Conservation (phyloP, 177 flowering plant genomes). For the Telopea speciosissima region DNA sequence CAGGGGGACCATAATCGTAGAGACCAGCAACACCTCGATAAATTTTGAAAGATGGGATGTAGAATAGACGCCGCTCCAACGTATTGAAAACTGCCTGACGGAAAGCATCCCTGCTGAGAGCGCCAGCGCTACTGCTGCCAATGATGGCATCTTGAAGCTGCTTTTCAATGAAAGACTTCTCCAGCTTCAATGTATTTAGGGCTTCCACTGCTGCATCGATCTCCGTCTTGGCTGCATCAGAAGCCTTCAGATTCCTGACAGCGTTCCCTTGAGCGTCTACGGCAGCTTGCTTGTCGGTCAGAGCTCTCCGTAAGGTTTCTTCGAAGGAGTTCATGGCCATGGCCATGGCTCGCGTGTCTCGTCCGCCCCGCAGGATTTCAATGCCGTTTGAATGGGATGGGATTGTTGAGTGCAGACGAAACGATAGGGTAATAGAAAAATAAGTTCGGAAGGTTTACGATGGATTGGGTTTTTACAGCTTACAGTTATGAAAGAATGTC, state of each 20-base stretch:
- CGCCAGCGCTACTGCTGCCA: constrained; percentile 13
- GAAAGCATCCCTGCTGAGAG: constrained; percentile 51
- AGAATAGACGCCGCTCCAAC: constrained; percentile 76
- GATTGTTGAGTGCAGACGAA: no score
- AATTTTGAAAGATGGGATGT: constrained; percentile 83
- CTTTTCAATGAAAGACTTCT: constrained; percentile 33
- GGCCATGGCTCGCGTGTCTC: background rate
- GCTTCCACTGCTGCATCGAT: constrained; percentile 44
- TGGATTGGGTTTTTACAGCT: no score
- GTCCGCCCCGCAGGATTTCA: background rate
- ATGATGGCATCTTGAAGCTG: constrained; percentile 30
- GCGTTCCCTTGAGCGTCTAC: constrained; percentile 37
- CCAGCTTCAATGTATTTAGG: constrained; percentile 46
- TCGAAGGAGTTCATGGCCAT: constrained; percentile 17
- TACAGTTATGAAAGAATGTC: no score
- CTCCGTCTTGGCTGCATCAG: constrained; percentile 27
- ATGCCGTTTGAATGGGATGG: background rate
- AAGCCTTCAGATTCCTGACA: constrained; percentile 44
- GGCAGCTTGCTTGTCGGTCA: constrained; percentile 39
- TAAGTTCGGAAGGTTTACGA: no score
- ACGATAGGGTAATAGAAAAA: no score
- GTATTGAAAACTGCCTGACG: constrained; percentile 67
- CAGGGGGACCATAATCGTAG: constrained; percentile 94
- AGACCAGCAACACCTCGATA: constrained; percentile 90
- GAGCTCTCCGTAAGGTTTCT: constrained; percentile 38